A percentile compares a stretch with the other conserved stretches of the same genome.
Evolutionary conservation across 208 protist species (phyloP).

Genomic region (Crithidia expoeki): DNA sequence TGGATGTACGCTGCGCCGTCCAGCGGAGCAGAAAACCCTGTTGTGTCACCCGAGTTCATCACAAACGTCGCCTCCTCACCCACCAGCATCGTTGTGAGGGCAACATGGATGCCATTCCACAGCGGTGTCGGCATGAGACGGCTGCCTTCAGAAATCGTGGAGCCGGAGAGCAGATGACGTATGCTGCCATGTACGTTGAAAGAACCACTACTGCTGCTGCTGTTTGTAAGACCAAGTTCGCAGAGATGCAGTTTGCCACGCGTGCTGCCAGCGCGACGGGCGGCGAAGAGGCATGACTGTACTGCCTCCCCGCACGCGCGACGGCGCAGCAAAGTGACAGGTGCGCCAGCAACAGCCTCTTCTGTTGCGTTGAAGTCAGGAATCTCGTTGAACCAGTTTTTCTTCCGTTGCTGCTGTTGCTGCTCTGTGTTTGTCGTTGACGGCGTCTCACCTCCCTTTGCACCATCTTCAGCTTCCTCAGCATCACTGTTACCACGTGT

Average conservation of each 20-base stretch:
- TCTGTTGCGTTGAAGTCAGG: neutral
- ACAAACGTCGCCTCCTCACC: slow-evolving; percentile 34
- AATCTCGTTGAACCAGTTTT: neutral
- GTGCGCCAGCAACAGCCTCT: neutral
- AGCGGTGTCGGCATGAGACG: slow-evolving; percentile 19
- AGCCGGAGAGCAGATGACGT: slow-evolving; percentile 1
- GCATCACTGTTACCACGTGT: no score
- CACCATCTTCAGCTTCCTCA: no score
- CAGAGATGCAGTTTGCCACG: neutral
- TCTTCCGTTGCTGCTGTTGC: slow-evolving; percentile 1
- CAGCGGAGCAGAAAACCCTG: slow-evolving; percentile 13
- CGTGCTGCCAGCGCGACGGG: neutral
- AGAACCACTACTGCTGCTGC: neutral
- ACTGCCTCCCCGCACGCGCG: slow-evolving; percentile 20
- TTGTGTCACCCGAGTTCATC: slow-evolving; percentile 21
- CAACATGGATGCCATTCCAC: slow-evolving; percentile 32
- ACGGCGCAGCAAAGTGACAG: neutral
- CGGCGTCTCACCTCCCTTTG: neutral
- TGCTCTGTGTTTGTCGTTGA: neutral
- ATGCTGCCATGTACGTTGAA: slow-evolving; percentile 2
- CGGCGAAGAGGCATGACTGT: slow-evolving; percentile 20
- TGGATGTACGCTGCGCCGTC: slow-evolving; percentile 15
- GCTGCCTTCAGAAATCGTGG: slow-evolving; percentile 10
- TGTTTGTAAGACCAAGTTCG: neutral
- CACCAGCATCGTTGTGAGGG: slow-evolving; percentile 31